phyloP scores from a whole-genome alignment of 2,329 filamentous ascomycete species.

The Lachnellula subtilissima region DNA sequence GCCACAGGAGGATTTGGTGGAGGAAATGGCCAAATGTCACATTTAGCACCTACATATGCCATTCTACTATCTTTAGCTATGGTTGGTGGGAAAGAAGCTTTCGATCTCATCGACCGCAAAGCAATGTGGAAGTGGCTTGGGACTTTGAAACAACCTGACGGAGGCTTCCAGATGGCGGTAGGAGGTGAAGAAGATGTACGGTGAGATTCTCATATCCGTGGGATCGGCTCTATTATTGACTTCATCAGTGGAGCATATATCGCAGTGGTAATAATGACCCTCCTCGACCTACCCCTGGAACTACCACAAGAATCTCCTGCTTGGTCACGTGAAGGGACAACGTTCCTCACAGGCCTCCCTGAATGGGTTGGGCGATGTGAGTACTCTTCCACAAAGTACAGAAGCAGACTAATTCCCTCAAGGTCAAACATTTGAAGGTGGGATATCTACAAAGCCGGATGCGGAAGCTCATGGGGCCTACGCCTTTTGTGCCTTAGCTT shows the following conservation, averaged over 20 bases:
- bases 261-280: slow-evolving; percentile 75
- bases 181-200: slow-evolving; percentile 91
- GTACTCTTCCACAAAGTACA: slow-evolving; percentile 31
- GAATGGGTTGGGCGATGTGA: slow-evolving; percentile 78
- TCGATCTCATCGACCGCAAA: slow-evolving; percentile 72
- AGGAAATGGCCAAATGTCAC: slow-evolving; percentile 84
- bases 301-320: slow-evolving; percentile 70
- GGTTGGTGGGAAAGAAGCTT: slow-evolving; percentile 69
- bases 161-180: slow-evolving; percentile 82
- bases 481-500: slow-evolving; percentile 88
- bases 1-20: slow-evolving; percentile 81
- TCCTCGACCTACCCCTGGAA: slow-evolving; percentile 77
- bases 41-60: slow-evolving; percentile 87
- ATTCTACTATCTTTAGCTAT: slow-evolving; percentile 72
- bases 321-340: slow-evolving; percentile 54
- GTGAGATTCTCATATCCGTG: slow-evolving; percentile 42
- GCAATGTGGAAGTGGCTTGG: slow-evolving; percentile 90
- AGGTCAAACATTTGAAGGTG: slow-evolving; percentile 94
- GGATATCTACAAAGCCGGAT: slow-evolving; percentile 78
- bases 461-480: slow-evolving; percentile 95
- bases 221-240: slow-evolving; percentile 5
- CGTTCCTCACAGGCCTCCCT: slow-evolving; percentile 67
- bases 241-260: slow-evolving; percentile 77
- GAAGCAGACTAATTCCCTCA: slow-evolving; percentile 3
- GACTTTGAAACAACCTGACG: slow-evolving; percentile 76